Conservation (phyloP, 768 basidiomycete species). For the Leccinum boreale region DNA sequence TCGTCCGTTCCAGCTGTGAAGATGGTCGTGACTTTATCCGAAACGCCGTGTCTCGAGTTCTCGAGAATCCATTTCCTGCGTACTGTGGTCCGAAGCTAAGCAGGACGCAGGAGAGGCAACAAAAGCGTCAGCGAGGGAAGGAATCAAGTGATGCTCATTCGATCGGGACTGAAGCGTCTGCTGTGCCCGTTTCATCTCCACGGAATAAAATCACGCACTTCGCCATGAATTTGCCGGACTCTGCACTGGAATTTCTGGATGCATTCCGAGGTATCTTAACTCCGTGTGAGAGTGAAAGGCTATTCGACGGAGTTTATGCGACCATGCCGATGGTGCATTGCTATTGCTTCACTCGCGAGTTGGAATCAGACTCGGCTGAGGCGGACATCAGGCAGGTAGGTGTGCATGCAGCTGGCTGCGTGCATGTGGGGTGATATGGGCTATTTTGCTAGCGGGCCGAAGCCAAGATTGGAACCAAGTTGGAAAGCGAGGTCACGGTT, state of each 20-base stretch:
- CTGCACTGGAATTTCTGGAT: conserved; percentile 85
- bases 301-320: conserved; percentile 44
- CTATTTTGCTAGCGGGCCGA: conserved; percentile 61
- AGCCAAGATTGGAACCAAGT: conserved; percentile 51
- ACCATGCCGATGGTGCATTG: conserved; percentile 90
- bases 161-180: conserved; percentile 3
- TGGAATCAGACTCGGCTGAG: conserved; percentile 64
- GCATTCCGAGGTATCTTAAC: conserved; percentile 77
- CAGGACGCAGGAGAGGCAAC: conserved; percentile 40
- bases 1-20: conserved; percentile 70
- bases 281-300: conserved; percentile 32
- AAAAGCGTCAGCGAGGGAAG: conserved; percentile 38
- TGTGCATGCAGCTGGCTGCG: conserved; percentile 9
- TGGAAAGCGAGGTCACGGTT: conserved; percentile 50
- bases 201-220: conserved; percentile 74
- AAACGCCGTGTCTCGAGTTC: conserved; percentile 46
- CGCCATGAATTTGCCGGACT: conserved; percentile 97
- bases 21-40: conserved; percentile 90
- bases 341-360: conserved; percentile 91
- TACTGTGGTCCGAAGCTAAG: conserved; percentile 43
- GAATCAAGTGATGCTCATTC: not conserved
- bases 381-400: conserved; percentile 79
- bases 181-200: conserved; percentile 23
- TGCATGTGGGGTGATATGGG: conserved; percentile 6
- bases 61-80: conserved; percentile 65